Evolutionary conservation across 164 flowering plant species (phyloP).

Genomic region (Macadamia integrifolia): DNA sequence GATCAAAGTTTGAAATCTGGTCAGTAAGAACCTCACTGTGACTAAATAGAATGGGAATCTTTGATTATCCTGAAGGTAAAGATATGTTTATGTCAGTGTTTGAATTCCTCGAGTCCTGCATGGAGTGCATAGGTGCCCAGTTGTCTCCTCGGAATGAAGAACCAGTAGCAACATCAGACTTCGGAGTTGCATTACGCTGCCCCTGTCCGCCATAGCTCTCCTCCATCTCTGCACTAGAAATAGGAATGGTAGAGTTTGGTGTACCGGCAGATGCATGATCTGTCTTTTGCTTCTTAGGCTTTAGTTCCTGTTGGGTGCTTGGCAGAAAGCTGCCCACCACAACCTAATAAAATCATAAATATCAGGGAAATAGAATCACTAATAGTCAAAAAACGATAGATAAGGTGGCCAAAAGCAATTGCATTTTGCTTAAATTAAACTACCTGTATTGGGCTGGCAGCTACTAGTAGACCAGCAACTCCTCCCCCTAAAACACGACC

Average conservation of each 20-base stretch:
- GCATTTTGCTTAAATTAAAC: conserved; percentile 1
- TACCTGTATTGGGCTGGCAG: conserved; percentile 97
- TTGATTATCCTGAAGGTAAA: conserved; percentile 40
- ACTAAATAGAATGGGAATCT: neutral
- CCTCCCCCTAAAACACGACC: conserved; percentile 99
- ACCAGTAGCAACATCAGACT: conserved; percentile 34
- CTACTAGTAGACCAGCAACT: conserved; percentile 90
- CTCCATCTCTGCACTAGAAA: conserved; percentile 51
- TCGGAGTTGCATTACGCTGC: conserved; percentile 25
- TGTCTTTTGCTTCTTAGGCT: conserved; percentile 63
- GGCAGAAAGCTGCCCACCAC: conserved; percentile 93
- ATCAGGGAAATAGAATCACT: neutral
- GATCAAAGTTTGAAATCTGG: conserved; percentile 13
- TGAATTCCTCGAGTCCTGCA: conserved; percentile 54
- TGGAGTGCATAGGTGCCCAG: conserved; percentile 55
- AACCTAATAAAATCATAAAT: conserved; percentile 38
- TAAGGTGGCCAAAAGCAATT: neutral
- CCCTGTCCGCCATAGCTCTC: conserved; percentile 28
- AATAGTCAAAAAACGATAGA: neutral
- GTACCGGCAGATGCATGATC: conserved; percentile 30
- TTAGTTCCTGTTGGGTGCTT: conserved; percentile 71
- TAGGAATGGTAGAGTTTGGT: conserved; percentile 58
- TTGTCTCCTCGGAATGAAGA: conserved; percentile 59
- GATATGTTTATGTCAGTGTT: conserved; percentile 69
- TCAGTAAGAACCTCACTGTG: conserved; percentile 27